phyloP scores from a whole-genome alignment of 306 rosid genomes.

The Begonia masoniana region DNA sequence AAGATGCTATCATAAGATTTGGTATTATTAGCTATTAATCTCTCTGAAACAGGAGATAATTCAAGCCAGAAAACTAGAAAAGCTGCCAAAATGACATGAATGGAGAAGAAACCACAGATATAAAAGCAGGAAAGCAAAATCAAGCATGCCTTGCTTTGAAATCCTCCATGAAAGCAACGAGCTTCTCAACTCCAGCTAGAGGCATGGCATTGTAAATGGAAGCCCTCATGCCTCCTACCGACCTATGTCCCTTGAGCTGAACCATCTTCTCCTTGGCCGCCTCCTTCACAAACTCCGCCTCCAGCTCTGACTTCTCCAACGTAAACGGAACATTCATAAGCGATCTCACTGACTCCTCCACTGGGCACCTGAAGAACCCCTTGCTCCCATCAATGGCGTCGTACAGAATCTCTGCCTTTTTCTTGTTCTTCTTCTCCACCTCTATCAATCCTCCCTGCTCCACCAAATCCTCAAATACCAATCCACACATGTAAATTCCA shows the following conservation, averaged over 20 bases:
- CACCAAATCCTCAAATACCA: slow-evolving; percentile 84
- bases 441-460: slow-evolving; percentile 80
- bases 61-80: too few species aligned
- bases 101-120: too few species aligned
- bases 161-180: slow-evolving; percentile 91
- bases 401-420: slow-evolving; percentile 64
- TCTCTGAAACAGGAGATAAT: too few species aligned
- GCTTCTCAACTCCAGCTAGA: slow-evolving; percentile 85
- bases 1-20: too few species aligned
- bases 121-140: neutral
- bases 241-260: slow-evolving; percentile 94
- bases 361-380: slow-evolving; percentile 78
- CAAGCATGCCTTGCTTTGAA: slow-evolving; percentile 55
- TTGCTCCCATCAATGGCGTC: slow-evolving; percentile 58
- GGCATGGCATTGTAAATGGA: slow-evolving; percentile 98
- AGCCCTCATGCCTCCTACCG: slow-evolving; percentile 96
- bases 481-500: slow-evolving; percentile 83
- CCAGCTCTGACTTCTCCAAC: slow-evolving; percentile 74
- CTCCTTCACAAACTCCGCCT: slow-evolving; percentile 81
- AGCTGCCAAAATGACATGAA: too few species aligned
- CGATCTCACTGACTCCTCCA: slow-evolving; percentile 81
- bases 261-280: slow-evolving; percentile 84
- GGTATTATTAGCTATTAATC: too few species aligned
- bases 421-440: slow-evolving; percentile 84
- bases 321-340: slow-evolving; percentile 96